A percentile compares a stretch with the other conserved stretches of the same genome.
Evolutionary conservation across 2,329 filamentous ascomycete species (phyloP).

Genomic region (Ascomycota sp.): DNA sequence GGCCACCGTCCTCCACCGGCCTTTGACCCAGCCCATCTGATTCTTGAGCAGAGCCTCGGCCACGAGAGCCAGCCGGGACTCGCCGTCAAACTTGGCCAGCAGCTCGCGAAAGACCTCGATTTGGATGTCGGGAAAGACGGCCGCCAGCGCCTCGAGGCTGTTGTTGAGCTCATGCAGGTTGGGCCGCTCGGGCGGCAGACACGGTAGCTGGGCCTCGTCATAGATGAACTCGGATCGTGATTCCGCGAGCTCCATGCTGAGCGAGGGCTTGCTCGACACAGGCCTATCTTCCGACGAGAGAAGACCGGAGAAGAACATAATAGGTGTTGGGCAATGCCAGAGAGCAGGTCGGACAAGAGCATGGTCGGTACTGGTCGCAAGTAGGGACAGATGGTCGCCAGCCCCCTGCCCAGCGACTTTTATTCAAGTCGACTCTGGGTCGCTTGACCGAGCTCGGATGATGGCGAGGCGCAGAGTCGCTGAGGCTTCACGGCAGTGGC

Average conservation of each 20-base stretch:
- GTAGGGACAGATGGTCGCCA: too few relatives aligned
- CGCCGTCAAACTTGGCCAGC: slow-evolving; percentile 51
- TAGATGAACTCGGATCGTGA: slow-evolving; percentile 34
- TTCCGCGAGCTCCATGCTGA: slow-evolving; percentile 10
- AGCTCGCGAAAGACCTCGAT: slow-evolving; percentile 69
- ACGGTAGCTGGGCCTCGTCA: slow-evolving; percentile 32
- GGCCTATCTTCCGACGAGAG: slow-evolving; percentile 21
- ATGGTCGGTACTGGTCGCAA: too few relatives aligned
- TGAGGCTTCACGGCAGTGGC: too few relatives aligned
- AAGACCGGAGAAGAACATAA: slow-evolving; percentile 30
- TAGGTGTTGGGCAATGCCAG: too few relatives aligned
- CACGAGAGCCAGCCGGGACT: slow-evolving; percentile 57
- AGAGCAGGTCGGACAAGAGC: too few relatives aligned
- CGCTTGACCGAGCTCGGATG: too few relatives aligned
- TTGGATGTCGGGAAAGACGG: slow-evolving; percentile 63
- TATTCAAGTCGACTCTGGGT: too few relatives aligned
- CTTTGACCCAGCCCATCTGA: slow-evolving; percentile 48
- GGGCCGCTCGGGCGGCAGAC: slow-evolving; percentile 28
- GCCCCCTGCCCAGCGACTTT: too few relatives aligned
- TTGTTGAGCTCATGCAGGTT: slow-evolving; percentile 51
- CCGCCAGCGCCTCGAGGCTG: slow-evolving; percentile 45
- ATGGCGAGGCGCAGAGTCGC: too few relatives aligned
- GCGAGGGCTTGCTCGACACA: slow-evolving; percentile 11
- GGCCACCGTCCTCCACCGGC: slow-evolving; percentile 34
- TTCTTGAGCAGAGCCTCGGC: slow-evolving; percentile 60